Evolutionary conservation across 1,284 basidiomycete genomes (phyloP), one percentile per base, ranked within the genome.

Genomic region (Apiotrichum laibachii): DNA sequence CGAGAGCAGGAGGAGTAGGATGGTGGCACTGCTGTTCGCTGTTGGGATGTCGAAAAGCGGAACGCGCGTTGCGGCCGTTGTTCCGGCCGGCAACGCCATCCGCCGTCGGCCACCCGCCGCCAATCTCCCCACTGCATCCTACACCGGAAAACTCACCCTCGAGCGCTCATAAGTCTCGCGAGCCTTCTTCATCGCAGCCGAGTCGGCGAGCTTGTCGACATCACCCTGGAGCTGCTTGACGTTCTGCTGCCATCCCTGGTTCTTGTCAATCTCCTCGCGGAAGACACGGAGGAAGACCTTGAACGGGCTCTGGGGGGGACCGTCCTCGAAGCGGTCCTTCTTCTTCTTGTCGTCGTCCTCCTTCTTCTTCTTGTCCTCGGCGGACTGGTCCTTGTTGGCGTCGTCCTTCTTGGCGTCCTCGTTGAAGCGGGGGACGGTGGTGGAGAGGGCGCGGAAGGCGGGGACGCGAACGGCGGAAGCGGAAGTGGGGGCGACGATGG

Each of bases 181-280:
- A 15, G 92, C 92, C 68, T 83, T 84, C 81, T 90, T 92, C 91
- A 98, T 89, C n/a, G 94, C 89, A 75, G 95, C 92, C 57, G 88
- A 91, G 76, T 99, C 95, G 80, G 96, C 94, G 54, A 97, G 80
- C 80, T 97, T 97, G 80, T 92, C 90, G 42, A 96, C 95, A 77
- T 98, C 92, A 67, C 96, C 96, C 79, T 95, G 91, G 35, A 99
- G 84, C 80, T 96, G 92, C 80, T 92, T 93, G 60, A 98, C 89
- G 79, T 95, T 96, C 53, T 97, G 92, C 80, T 96, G 92, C 57
- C 96, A 82, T 75, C 95, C 94, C 67, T 92, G 83, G 75, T 92
- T 95, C 83, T 98, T 98, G 75, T 85, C 83, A 50, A 99, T 81
- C 79, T 99, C 95, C 60, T 96, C 92, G 67, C 84, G 86, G 56